phyloP scores from a whole-genome alignment of 2,329 filamentous ascomycete species.

The Pseudogymnoascus sp. region DNA sequence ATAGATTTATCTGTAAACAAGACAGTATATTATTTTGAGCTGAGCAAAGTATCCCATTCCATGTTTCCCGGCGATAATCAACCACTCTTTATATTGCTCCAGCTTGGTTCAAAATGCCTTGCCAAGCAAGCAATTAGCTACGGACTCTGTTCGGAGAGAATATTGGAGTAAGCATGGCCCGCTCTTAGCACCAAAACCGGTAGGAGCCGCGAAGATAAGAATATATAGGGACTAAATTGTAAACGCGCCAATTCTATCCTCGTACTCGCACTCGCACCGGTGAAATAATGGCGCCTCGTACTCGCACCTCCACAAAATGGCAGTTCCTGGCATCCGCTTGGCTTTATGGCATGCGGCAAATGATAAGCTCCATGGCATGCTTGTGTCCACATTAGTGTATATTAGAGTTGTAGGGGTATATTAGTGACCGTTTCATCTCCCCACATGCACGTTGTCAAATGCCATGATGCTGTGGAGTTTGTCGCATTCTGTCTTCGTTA shows the following conservation, averaged over 20 bases:
- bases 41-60: not conserved
- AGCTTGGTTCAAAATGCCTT: not conserved
- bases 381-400: not conserved
- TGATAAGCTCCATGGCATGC: not conserved
- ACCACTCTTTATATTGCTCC: not conserved
- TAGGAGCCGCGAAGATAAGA: not conserved
- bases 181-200: not conserved
- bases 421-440: not conserved
- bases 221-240: not conserved
- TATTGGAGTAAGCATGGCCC: not conserved
- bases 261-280: constrained; percentile 2
- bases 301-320: not conserved
- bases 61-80: not conserved
- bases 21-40: not conserved
- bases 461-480: not conserved
- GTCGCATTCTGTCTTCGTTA: not conserved
- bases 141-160: not conserved
- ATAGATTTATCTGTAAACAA: not conserved
- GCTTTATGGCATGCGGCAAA: not conserved
- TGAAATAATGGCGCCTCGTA: not conserved
- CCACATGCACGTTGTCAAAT: not conserved
- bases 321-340: not conserved
- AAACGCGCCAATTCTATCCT: not conserved
- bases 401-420: not conserved
- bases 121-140: not conserved